These are phyloP conservation scores for Magnusiomyces magnusii DNA, from an alignment of 1,139 yeast species.

Conservation along the genomic window DNA sequence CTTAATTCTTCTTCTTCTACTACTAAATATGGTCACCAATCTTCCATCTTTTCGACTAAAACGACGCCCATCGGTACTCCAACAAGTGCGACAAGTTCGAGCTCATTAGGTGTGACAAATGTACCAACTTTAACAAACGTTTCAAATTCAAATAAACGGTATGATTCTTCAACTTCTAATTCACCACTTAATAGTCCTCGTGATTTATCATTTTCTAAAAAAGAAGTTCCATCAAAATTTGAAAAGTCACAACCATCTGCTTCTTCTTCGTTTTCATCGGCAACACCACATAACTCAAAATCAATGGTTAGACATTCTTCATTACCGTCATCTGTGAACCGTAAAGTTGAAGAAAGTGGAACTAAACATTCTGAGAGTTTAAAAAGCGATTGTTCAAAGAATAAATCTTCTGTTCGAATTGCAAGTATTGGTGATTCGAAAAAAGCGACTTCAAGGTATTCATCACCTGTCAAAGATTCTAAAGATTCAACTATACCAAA, in stretches of 20 bases:
- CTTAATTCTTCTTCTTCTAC: no score
- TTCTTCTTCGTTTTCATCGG: no score
- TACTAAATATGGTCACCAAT: neutral
- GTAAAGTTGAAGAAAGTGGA: neutral
- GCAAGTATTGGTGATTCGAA: neutral
- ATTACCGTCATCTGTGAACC: neutral
- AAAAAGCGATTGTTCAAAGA: neutral
- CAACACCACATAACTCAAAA: no score
- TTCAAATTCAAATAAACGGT: neutral
- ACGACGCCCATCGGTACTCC: neutral
- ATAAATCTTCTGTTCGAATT: neutral
- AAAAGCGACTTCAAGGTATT: neutral
- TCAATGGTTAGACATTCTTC: neutral
- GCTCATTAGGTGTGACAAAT: no score
- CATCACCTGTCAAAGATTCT: neutral
- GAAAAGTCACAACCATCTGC: no score
- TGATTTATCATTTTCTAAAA: neutral
- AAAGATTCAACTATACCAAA: no score
- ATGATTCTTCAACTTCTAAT: neutral
- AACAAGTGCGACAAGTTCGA: neutral
- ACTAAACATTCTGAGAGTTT: neutral
- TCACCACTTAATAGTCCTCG: slow-evolving; percentile 5
- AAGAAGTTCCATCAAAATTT: neutral
- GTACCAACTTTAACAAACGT: no score
- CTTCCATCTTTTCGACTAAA: neutral